A percentile compares a stretch with the other conserved stretches of the same genome.
These are phyloP conservation scores for Talaromyces sp. DNA, from an alignment of 2,329 filamentous ascomycete genomes.

Conservation along the genomic window DNA sequence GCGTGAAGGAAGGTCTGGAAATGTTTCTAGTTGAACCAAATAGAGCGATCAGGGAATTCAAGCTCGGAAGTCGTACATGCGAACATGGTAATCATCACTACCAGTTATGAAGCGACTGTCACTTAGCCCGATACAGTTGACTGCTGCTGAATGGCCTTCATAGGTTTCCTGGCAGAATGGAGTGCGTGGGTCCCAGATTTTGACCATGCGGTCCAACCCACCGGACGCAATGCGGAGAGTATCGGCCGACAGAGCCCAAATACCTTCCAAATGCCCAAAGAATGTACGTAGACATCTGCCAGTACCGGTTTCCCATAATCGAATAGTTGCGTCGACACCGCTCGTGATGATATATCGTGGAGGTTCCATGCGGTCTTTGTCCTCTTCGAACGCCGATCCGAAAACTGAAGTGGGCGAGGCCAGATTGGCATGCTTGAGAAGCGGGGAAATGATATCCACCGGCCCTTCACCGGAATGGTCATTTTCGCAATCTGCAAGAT, in stretches of 20 bases:
- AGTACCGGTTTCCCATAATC: constrained; percentile 85
- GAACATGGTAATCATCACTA: constrained; percentile 88
- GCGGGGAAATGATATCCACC: constrained; percentile 27
- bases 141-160: constrained; percentile 84
- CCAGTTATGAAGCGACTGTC: constrained; percentile 89
- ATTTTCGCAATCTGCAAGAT: constrained; percentile 60
- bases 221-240: constrained; percentile 85
- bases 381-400: constrained; percentile 63
- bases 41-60: constrained; percentile 14
- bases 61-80: constrained; percentile 74
- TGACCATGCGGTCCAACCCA: constrained; percentile 91
- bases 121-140: constrained; percentile 89
- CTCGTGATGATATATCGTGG: constrained; percentile 92
- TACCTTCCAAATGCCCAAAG: constrained; percentile 94
- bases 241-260: constrained; percentile 91
- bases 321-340: constrained; percentile 86
- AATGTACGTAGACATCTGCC: constrained; percentile 86
- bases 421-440: constrained; percentile 26
- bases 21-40: constrained; percentile 2
- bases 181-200: constrained; percentile 90
- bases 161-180: constrained; percentile 92
- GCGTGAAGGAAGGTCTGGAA: constrained; percentile 7
- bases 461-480: constrained; percentile 46
- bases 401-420: constrained; percentile 57
- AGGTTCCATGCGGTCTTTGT: constrained; percentile 68